Evolutionary conservation across 2,329 filamentous ascomycete species (phyloP).

Genomic region (Xylariaceae sp.): DNA sequence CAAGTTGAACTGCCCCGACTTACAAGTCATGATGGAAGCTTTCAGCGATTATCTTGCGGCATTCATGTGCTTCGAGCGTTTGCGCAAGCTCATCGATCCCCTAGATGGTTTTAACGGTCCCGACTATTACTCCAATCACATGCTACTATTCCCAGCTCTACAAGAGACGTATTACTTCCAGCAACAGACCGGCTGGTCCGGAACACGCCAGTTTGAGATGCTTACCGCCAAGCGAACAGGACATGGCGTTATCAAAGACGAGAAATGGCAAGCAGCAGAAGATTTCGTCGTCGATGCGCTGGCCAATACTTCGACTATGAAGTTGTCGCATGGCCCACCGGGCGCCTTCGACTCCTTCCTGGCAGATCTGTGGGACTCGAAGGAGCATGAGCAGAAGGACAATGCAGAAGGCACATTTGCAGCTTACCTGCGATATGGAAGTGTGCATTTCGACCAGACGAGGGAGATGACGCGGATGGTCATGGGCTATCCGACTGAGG

Average conservation of each 20-base stretch:
- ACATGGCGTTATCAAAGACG: constrained; percentile 24
- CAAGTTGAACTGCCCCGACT: constrained; percentile 23
- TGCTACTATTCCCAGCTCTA: constrained; percentile 31
- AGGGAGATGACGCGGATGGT: constrained; percentile 24
- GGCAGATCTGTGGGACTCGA: constrained; percentile 33
- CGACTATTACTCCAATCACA: constrained; percentile 33
- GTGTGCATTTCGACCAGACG: constrained; percentile 28
- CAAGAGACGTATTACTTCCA: constrained; percentile 32
- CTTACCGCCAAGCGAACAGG: constrained; percentile 26
- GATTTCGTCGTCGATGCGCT: constrained; percentile 30
- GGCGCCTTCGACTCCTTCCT: constrained; percentile 29
- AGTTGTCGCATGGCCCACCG: constrained; percentile 32
- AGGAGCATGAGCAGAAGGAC: constrained; percentile 32
- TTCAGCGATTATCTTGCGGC: constrained; percentile 34
- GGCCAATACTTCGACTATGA: constrained; percentile 33
- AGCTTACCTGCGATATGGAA: constrained; percentile 30
- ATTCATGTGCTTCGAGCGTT: constrained; percentile 29
- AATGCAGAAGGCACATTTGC: constrained; percentile 30
- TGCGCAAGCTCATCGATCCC: constrained; percentile 35
- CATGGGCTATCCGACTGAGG: constrained; percentile 24
- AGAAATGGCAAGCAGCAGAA: constrained; percentile 29
- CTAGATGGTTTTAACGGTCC: constrained; percentile 34
- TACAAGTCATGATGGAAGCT: constrained; percentile 24
- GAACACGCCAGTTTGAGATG: constrained; percentile 32
- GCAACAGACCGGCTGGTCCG: constrained; percentile 31